Percentiles rank a stretch among this genome's conserved stretches.
Evolutionary conservation across 192 early-diverging fungal species (phyloP).

Genomic region (Coemansia sp.): DNA sequence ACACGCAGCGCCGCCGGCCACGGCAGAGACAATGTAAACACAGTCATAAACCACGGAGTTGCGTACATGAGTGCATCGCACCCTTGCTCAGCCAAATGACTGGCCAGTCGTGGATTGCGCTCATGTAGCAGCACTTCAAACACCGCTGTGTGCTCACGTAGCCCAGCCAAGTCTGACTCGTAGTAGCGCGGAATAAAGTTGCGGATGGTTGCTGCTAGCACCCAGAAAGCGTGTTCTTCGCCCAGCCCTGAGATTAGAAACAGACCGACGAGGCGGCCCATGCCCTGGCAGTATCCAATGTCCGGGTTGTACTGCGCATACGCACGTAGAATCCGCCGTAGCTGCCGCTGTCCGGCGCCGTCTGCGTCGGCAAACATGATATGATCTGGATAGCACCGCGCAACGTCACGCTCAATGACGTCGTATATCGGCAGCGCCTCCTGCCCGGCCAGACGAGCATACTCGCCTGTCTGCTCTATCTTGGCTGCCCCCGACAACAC

Average conservation of each 20-base stretch:
- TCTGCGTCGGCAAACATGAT: conserved; percentile 69
- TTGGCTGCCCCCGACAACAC: conserved; percentile 29
- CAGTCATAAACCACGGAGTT: conserved; percentile 92
- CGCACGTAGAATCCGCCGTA: conserved; percentile 76
- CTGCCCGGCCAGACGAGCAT: conserved; percentile 27
- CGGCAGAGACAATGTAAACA: conserved; percentile 83
- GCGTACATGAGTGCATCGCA: conserved; percentile 87
- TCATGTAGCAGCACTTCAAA: conserved; percentile 76
- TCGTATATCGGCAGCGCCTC: conserved; percentile 67
- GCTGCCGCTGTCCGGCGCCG: conserved; percentile 72
- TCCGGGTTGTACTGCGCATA: conserved; percentile 84
- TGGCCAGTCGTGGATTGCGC: conserved; percentile 65
- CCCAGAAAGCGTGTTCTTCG: conserved; percentile 88
- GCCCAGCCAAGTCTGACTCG: conserved; percentile 66
- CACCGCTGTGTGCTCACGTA: conserved; percentile 78
- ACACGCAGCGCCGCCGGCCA: conserved; percentile 86
- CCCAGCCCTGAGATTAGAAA: conserved; percentile 82
- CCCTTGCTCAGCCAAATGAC: conserved; percentile 71
- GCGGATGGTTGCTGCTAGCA: conserved; percentile 73
- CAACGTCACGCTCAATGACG: conserved; percentile 87
- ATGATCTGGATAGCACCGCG: conserved; percentile 88
- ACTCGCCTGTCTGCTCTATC: conserved; percentile 24
- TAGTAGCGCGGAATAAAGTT: conserved; percentile 80
- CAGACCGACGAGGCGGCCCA: conserved; percentile 89
- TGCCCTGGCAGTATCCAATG: conserved; percentile 95